A percentile compares a stretch with the other conserved stretches of the same genome.
phyloP scores from a whole-genome alignment of 2,329 filamentous ascomycete genomes.

The Aureobasidium zeae region DNA sequence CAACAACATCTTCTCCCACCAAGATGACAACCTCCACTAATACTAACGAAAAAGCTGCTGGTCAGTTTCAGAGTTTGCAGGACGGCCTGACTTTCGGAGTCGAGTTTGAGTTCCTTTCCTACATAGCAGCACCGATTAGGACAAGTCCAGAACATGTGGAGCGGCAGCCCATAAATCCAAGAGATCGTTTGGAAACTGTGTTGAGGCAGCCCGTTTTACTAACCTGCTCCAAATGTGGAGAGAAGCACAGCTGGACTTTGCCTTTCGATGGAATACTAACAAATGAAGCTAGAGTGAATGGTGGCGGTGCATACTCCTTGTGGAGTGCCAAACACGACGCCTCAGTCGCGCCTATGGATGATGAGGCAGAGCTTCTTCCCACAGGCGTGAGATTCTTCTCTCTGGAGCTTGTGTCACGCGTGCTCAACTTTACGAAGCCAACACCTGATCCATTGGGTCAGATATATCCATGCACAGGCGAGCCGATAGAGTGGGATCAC shows the following conservation, averaged over 20 bases:
- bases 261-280: not conserved
- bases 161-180: not conserved
- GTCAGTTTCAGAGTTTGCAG: not conserved
- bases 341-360: not conserved
- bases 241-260: not conserved
- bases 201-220: not conserved
- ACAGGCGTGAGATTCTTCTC: not conserved
- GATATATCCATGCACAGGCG: not conserved
- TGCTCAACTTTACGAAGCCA: constrained; percentile 1
- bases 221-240: not conserved
- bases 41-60: not conserved
- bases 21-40: not conserved
- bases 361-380: not conserved
- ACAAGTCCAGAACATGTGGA: too few relatives aligned
- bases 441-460: not conserved
- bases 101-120: not conserved
- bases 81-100: constrained; percentile 1
- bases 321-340: not conserved
- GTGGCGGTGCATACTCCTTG: not conserved
- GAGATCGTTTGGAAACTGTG: not conserved
- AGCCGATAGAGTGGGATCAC: not conserved
- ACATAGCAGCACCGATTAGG: too few relatives aligned
- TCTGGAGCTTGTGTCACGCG: not conserved
- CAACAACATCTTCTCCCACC: too few relatives aligned
- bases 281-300: too few relatives aligned